Evolutionary conservation across 352 stramenopile species (phyloP), one percentile per base, ranked within the genome.

Genomic region (Elongisporangium anandrum): DNA sequence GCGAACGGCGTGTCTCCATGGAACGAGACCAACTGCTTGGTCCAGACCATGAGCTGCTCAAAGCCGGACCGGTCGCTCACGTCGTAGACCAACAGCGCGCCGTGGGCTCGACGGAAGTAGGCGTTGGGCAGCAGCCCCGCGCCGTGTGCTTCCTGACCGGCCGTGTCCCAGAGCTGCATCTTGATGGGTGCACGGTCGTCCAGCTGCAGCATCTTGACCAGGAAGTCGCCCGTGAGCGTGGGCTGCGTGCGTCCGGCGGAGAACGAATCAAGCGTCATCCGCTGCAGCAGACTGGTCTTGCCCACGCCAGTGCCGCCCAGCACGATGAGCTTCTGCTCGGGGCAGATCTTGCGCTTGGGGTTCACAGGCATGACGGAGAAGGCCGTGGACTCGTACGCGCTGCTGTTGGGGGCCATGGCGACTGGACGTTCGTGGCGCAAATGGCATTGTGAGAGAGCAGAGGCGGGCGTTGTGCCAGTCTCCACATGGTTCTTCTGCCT

Each of bases 361-460:
- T 71, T 66, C n/a, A 60, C 21, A 38, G 72, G 69, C 72, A 81
- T 79, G 64, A 87, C 82, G 17, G 77, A 87, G 69, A 87, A 82
- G 38, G 39, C n/a, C 22, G 34, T 21, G 52, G 13, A 12, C 34
- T 45, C 34, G 34, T 17, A 45, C 34, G 4, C 2, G 10, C 13
- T 45, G 34, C 34, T 45, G 34, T 45, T 45, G 34, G 34, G 34
- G 10, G 34, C 34, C 34, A 45, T 45, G 34, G n/a, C n/a, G n/a
- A n/a, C n/a, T n/a, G n/a, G n/a, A n/a, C n/a, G n/a, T n/a, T n/a
- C n/a, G n/a, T n/a, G n/a, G 34, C 34, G 34, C 34, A 45, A 45
- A 45, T 45, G 34, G 34, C 6, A 16, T 45, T 45, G 34, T 45
- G 34, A 17, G 34, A 45, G 34, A 16, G 6, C 24, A 3, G 24